Base-by-base conservation (phyloP, 2,329 filamentous ascomycete species). In the Mycosphaerelloides madeirae region DNA sequence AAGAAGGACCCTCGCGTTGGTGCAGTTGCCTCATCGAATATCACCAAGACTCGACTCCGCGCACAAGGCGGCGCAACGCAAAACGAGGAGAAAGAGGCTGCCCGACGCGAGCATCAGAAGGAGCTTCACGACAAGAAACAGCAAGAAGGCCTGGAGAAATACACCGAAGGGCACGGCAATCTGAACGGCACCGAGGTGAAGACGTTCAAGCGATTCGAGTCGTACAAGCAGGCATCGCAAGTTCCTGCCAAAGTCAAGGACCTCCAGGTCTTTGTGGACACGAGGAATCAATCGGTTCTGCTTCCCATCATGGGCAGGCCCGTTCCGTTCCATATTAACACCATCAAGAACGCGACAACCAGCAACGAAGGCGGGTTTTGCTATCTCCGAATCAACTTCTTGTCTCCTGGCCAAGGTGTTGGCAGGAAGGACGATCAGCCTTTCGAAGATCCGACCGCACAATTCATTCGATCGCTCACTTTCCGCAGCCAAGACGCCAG, bases 151-250 rank as follows among this genome's bases (percentile, higher is more conserved):
- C 69, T 95, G 18, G 84, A 83, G 14, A 80, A 88, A 52, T 98
- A 94, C 64, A 81, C 87, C 32, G 88, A 95, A 61, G 86, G 87
- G 1, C 90, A 85, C 0, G 85, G 83, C 46, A 87, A 84, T 46
- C 77, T 91, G 53, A 93, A 95, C 60, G 93, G 91, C 28, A 83
- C 83, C n/a, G 85, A 93, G 55, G 85, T 94, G 65, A 97, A 97
- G 76, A 95, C 91, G 70, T 97, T 98, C 76, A 97, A 97, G 74
- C 87, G 89, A 44, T 98, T 97, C 63, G 93, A 98, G 68, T 98
- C 93, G 0, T 98, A 98, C 73, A 98, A 97, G 75, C 82, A 91
- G 49, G 93, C 97, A 66, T 95, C 94, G 58, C 91, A 97, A 66
- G 81, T 98, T 42, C 93, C 93, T 1, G 64, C 78, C 12, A 84